Evolutionary conservation across 2,329 filamentous ascomycete genomes (phyloP).

Genomic region (Epichloe brachyelytri): DNA sequence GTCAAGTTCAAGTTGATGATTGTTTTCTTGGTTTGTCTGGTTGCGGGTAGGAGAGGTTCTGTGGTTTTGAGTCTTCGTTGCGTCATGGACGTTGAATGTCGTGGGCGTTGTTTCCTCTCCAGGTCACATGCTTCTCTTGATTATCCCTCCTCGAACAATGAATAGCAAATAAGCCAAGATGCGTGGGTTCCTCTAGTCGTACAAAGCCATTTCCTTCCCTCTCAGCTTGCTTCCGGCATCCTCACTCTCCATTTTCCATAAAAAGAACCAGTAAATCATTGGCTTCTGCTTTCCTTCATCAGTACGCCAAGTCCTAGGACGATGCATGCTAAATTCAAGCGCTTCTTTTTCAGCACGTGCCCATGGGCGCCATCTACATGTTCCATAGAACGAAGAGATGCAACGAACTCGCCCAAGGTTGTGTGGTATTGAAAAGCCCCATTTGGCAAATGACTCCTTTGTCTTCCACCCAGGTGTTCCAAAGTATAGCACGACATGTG

Average conservation of each 20-base stretch:
- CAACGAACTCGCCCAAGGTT: slow-evolving; percentile 13
- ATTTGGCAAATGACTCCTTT: slow-evolving; percentile 15
- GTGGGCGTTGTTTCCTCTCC: neutral
- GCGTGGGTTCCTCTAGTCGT: slow-evolving; percentile 17
- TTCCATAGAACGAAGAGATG: slow-evolving; percentile 18
- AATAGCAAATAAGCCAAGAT: slow-evolving; percentile 2
- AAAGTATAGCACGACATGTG: slow-evolving; percentile 12
- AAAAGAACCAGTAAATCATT: neutral
- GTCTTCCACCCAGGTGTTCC: slow-evolving; percentile 14
- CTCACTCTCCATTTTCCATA: slow-evolving; percentile 10
- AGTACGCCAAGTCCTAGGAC: slow-evolving; percentile 20
- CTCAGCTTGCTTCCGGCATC: slow-evolving; percentile 12
- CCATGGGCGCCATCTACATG: slow-evolving; percentile 19
- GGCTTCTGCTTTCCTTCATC: neutral
- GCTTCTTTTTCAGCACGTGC: slow-evolving; percentile 27
- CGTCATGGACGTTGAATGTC: neutral
- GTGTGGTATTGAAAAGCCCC: slow-evolving; percentile 17
- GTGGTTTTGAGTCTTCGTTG: neutral
- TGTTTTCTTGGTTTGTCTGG: slow-evolving; percentile 3
- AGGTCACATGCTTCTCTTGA: neutral
- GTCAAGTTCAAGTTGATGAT: slow-evolving; percentile 6
- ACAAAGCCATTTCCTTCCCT: slow-evolving; percentile 13
- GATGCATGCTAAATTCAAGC: slow-evolving; percentile 28
- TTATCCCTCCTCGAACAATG: neutral
- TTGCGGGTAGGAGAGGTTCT: neutral